phyloP scores from a whole-genome alignment of 805 yeast genomes.

The Wickerhamomyces bovis region DNA sequence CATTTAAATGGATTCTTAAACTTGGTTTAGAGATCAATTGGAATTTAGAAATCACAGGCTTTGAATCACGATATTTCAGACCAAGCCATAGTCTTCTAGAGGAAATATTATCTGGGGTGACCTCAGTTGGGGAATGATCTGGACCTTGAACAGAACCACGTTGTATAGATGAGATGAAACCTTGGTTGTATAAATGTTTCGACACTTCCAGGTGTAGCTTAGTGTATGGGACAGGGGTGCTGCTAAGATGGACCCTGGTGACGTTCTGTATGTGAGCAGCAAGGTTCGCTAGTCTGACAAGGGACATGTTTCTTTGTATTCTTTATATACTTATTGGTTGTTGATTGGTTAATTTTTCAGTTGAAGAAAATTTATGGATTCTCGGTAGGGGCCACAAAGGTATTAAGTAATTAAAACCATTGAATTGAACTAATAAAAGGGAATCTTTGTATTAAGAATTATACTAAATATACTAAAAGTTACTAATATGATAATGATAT shows the following conservation, averaged over 20 bases:
- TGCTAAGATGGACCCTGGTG: slow-evolving; percentile 61
- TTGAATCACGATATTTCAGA: slow-evolving; percentile 75
- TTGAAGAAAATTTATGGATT: too few species aligned
- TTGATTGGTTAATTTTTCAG: not conserved
- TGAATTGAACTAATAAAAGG: too few species aligned
- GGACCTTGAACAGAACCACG: slow-evolving; percentile 85
- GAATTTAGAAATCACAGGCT: slow-evolving; percentile 58
- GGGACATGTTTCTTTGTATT: slow-evolving; percentile 64
- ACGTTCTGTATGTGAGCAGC: slow-evolving; percentile 91
- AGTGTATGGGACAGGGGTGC: slow-evolving; percentile 79
- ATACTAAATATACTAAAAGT: too few species aligned
- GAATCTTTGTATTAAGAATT: too few species aligned
- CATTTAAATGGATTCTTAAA: slow-evolving; percentile 58
- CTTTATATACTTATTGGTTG: too few species aligned
- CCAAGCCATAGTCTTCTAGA: slow-evolving; percentile 89
- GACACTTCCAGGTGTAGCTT: slow-evolving; percentile 80
- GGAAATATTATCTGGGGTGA: slow-evolving; percentile 81
- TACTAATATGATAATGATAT: too few species aligned
- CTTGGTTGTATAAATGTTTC: slow-evolving; percentile 81
- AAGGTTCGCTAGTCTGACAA: slow-evolving; percentile 75
- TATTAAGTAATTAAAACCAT: too few species aligned
- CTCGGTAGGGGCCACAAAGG: too few species aligned
- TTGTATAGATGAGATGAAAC: slow-evolving; percentile 78
- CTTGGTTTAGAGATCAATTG: slow-evolving; percentile 81
- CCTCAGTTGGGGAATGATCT: slow-evolving; percentile 65